Conservation (phyloP, 164 flowering plant genomes). For the Houttuynia cordata region DNA sequence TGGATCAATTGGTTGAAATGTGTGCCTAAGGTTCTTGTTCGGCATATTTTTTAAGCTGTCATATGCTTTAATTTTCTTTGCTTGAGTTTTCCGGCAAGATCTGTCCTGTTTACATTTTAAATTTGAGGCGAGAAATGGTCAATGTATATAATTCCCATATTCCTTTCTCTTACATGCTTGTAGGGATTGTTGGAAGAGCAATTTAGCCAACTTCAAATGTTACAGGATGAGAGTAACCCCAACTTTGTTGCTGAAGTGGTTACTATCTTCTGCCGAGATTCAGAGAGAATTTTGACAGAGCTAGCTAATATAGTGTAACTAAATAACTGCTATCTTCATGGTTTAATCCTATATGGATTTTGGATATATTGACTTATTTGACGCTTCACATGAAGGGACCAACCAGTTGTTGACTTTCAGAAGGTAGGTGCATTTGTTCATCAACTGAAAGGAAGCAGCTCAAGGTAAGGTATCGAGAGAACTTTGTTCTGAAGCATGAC, state of each 20-base stretch:
- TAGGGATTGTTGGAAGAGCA: constrained; percentile 19
- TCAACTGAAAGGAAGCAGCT: constrained; percentile 22
- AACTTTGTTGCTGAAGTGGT: constrained; percentile 19
- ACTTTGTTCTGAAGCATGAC: neutral
- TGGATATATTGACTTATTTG: neutral
- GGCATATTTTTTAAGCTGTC: neutral
- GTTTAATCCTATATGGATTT: neutral
- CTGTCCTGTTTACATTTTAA: neutral
- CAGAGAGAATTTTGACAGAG: constrained; percentile 13
- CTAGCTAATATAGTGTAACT: constrained; percentile 14
- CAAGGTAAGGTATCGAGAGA: constrained; percentile 11
- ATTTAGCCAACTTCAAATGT: constrained; percentile 16
- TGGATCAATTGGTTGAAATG: too few species aligned
- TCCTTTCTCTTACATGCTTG: neutral
- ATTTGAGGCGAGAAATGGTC: neutral
- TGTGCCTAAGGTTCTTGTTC: neutral
- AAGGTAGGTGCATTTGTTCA: constrained; percentile 17
- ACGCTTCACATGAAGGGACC: constrained; percentile 4
- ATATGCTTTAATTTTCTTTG: neutral
- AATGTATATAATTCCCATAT: neutral
- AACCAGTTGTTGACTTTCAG: constrained; percentile 13
- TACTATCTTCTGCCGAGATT: constrained; percentile 15
- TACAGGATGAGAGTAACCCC: constrained; percentile 19
- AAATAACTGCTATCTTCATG: neutral
- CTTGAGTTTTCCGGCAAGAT: neutral